Evolutionary conservation across 495 filamentous ascomycete genomes (phyloP), one percentile per base, ranked within the genome.

Genomic region (Pseudotulostoma volvatum): DNA sequence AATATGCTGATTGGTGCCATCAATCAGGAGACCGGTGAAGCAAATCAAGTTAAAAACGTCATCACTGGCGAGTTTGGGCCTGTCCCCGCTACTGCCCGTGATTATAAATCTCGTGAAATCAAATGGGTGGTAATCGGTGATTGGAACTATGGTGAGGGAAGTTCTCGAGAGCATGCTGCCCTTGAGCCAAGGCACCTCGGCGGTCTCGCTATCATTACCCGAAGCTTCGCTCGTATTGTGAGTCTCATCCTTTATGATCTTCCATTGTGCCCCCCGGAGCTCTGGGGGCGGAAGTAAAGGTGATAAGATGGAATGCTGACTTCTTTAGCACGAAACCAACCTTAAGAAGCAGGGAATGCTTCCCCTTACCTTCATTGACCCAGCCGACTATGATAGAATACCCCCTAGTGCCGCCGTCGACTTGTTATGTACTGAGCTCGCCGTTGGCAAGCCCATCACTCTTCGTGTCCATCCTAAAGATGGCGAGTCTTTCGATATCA

Each of bases 291-390:
- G n/a, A n/a, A n/a, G n/a, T n/a, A n/a, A n/a, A n/a, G n/a, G n/a
- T n/a, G n/a, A 30, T 21, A 9, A 31, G 11, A 11, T n/a, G 3
- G 9, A 14, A 32, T 32, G 33, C 44, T 54, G 46, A 49, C 43
- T 7, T 38, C 9, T 40, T 32, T 42, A 67, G 60, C 90, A 97
- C 74, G 90, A 97, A 71, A 97, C 90, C 68, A 97, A 97, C 74
- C 66, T 97, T 68, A 97, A 97, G 84, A 97, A 97, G 79, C 90
- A 97, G 74, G 90, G 90, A 68, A 90, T 97, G 85, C 83, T 97
- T 66, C 90, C 90, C 52, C 72, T 97, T 36, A 94, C 86, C 48
- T 97, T 97, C 67, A 57, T 74, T 38, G 77, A 95, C 54, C 90
- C 92, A 18, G 92, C 77, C 56, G 90, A 97, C 63, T 97, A 97